Evolutionary conservation across 495 filamentous ascomycete species (phyloP), one percentile per base, ranked within the genome.

Genomic region (Trypethelium eluteriae): DNA sequence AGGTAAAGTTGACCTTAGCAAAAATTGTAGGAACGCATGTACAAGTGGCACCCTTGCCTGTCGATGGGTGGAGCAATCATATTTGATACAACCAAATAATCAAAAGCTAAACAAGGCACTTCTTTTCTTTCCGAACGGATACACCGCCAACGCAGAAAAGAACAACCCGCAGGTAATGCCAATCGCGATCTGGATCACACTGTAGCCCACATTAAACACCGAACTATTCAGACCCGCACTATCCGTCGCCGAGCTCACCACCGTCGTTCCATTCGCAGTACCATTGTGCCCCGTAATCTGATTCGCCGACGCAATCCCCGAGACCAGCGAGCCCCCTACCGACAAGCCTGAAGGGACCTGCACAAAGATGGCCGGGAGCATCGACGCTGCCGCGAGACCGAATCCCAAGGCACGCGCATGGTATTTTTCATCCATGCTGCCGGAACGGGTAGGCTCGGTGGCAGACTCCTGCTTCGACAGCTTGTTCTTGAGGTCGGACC

Each of bases 301-400:
- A 71, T 96, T 86, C 2, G 92, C 93, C 14, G 85, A 87, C n/a
- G 85, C 85, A 47, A 98, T 81, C 7, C 94, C 93, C n/a, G 85
- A 86, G 14, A 98, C 81, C 66, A 97, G 77, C 10, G 87, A 90
- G 2, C 93, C 93, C 39, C 85, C 85, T 3, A 91, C 92, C 0
- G 94, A 91, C 12, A 98, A 81, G 3, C 93, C 93, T 14, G 88
- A 92, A 2, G 93, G 93, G 4, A 98, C 94, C 64, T 94, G 90
- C 4, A 98, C 93, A 71, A 96, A 96, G 68, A 98, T 96, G 3
- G 90, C 93, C 1, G 93, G 93, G 0, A 98, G 78, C 78, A 98
- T 89, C 6, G 90, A 89, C 0, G 91, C 90, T 1, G 92, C 93
- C 0, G 93, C 92, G 14, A 96, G 81, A 1, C 91, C 91, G 73